Evolutionary conservation across 352 stramenopile genomes (phyloP).

Genomic region (Phytophthora citricola): DNA sequence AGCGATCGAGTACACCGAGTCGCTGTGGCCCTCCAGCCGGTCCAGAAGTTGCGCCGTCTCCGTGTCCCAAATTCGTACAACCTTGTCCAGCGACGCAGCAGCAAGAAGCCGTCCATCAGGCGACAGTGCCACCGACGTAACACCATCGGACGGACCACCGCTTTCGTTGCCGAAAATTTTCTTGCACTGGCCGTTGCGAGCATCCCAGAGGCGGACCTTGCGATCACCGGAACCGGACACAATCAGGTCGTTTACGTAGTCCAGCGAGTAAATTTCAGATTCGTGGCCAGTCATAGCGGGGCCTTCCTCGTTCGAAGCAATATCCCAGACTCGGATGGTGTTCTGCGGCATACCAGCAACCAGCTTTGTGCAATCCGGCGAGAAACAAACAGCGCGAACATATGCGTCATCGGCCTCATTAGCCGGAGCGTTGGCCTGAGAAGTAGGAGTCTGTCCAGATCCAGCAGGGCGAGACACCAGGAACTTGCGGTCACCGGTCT

Average conservation of each 20-base stretch:
- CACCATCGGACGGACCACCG: conserved; percentile 77
- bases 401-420: conserved; percentile 86
- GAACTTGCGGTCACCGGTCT: conserved; percentile 85
- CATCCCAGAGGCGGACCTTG: conserved; percentile 86
- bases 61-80: conserved; percentile 89
- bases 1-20: conserved; percentile 90
- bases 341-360: conserved; percentile 90
- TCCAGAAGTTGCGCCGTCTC: conserved; percentile 83
- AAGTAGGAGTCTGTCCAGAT: conserved; percentile 46
- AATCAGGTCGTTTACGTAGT: conserved; percentile 89
- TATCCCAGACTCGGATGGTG: conserved; percentile 90
- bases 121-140: conserved; percentile 84
- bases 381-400: conserved; percentile 87
- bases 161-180: conserved; percentile 87
- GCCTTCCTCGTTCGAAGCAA: conserved; percentile 86
- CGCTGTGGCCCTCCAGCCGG: conserved; percentile 82
- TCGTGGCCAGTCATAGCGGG: conserved; percentile 85
- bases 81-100: conserved; percentile 85
- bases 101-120: conserved; percentile 80
- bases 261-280: conserved; percentile 88
- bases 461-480: conserved; percentile 72
- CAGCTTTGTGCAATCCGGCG: conserved; percentile 83
- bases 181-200: conserved; percentile 82
- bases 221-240: conserved; percentile 86
- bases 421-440: conserved; percentile 49